Evolutionary conservation across 2,329 filamentous ascomycete genomes (phyloP).

Genomic region (Claviceps spartinae): DNA sequence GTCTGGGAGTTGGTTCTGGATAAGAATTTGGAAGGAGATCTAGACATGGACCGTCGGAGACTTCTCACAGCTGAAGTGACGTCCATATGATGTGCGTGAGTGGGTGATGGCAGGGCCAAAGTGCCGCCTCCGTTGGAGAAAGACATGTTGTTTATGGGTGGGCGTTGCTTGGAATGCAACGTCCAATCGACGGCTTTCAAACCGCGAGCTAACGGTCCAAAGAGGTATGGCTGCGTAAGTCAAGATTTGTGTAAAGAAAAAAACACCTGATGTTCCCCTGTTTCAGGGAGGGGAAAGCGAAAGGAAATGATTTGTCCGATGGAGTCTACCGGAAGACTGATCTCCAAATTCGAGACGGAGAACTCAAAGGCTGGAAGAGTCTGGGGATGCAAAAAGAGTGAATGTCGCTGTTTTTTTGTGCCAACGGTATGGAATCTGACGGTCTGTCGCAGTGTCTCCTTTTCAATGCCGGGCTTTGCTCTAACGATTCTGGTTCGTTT

Average conservation of each 20-base stretch:
- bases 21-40: slow-evolving; percentile 87
- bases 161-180: slow-evolving; percentile 14
- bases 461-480: slow-evolving; percentile 1
- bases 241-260: slow-evolving; percentile 1
- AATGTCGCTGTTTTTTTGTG: not conserved
- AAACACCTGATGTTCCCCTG: slow-evolving; percentile 1
- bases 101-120: slow-evolving; percentile 76
- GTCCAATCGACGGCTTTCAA: slow-evolving; percentile 7
- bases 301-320: not conserved
- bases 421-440: not conserved
- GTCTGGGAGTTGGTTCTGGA: slow-evolving; percentile 33
- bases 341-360: slow-evolving; percentile 1
- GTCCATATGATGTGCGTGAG: slow-evolving; percentile 69
- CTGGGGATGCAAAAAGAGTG: not conserved
- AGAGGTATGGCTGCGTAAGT: slow-evolving; percentile 14
- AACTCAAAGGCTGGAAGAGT: not conserved
- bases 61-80: slow-evolving; percentile 70
- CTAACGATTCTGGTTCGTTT: slow-evolving; percentile 5
- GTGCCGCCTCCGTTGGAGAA: slow-evolving; percentile 55
- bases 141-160: slow-evolving; percentile 30
- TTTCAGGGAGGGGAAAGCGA: not conserved
- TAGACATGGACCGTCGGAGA: slow-evolving; percentile 73
- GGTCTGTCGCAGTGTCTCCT: not conserved
- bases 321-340: not conserved
- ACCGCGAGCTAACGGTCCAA: slow-evolving; percentile 12